Conservation (phyloP, 345 rosid genomes). For the Rhodamnia argentea region DNA sequence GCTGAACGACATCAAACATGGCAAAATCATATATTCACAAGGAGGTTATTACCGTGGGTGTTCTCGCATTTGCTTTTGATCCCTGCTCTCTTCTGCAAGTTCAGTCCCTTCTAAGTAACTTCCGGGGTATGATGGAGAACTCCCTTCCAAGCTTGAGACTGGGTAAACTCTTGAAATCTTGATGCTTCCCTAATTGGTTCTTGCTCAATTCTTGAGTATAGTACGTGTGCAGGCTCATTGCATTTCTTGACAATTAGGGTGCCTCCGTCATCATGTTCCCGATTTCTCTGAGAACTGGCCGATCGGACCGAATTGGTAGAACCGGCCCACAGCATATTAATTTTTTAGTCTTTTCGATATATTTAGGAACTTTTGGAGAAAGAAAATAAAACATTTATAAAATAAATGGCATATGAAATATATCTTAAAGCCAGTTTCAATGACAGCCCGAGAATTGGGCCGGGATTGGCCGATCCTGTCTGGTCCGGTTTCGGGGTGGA, state of each 20-base stretch:
- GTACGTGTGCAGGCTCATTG: not conserved
- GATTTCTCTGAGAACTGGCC: too few species aligned
- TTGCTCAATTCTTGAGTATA: too few species aligned
- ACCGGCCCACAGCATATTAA: not conserved
- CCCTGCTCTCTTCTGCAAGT: not conserved
- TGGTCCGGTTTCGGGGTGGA: too few species aligned
- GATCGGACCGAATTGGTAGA: too few species aligned
- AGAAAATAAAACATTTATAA: not conserved
- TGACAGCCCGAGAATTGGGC: accelerated
- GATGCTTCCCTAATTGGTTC: not conserved
- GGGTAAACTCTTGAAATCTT: constrained; percentile 6
- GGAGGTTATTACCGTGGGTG: not conserved
- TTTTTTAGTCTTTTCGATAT: not conserved
- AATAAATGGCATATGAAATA: not conserved
- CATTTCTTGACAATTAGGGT: not conserved
- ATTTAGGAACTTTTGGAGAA: not conserved
- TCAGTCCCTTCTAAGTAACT: not conserved
- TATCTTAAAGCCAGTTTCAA: accelerated
- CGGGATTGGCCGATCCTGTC: accelerated
- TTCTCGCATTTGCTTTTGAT: not conserved
- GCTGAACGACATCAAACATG: not conserved
- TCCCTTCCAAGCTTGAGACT: constrained; percentile 21
- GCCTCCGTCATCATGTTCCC: not conserved
- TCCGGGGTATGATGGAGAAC: constrained; percentile 15
- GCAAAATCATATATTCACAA: not conserved